Evolutionary conservation across 2,329 filamentous ascomycete genomes (phyloP), one percentile per base, ranked within the genome.

Genomic region (Dactylonectria estremocensis): DNA sequence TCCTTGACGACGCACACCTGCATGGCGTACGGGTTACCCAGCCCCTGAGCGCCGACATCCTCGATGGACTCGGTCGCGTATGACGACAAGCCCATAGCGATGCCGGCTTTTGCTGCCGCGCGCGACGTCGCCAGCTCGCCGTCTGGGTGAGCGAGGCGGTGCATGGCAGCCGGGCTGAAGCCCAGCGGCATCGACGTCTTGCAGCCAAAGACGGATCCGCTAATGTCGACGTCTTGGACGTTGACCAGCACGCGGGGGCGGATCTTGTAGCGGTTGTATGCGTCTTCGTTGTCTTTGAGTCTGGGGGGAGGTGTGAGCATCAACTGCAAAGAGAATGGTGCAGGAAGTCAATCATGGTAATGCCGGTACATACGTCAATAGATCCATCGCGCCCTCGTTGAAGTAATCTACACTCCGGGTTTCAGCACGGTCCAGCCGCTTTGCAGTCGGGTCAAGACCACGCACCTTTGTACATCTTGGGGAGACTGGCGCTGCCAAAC

Each of bases 311-410:
- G 6, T 18, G 46, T 62, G 14, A 63, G 59, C n/a, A 35, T 9
- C 2, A 9, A 14, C 22, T 16, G n/a, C n/a, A 52, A 37, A 5
- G 24, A 61, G 35, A 40, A n/a, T 43, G 14, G 40, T 14, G 13
- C 37, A 43, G 50, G 20, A 59, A n/a, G 3, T 16, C 37, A 11
- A 14, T 7, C 9, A 40, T 11, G 20, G 13, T n/a, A 5, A 22
- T 13, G 16, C 4, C 11, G 18, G 56, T 50, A 67, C 67, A 13
- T 66, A 74, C 73, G 71, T 74, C 9, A 74, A 61, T 18, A 75
- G 78, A 68, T 88, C 86, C 79, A 88, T 88, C 5, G 87, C 85
- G 6, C 87, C 87, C 67, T 85, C 87, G 73, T 89, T 89, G 76
- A 85, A 89, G 77, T 88, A 89, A 57, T 88, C 87, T 73, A 28